These are phyloP conservation scores for Cenchrus americanus DNA, from an alignment of 176 grass and related monocot genomes.

Conservation along the genomic window DNA sequence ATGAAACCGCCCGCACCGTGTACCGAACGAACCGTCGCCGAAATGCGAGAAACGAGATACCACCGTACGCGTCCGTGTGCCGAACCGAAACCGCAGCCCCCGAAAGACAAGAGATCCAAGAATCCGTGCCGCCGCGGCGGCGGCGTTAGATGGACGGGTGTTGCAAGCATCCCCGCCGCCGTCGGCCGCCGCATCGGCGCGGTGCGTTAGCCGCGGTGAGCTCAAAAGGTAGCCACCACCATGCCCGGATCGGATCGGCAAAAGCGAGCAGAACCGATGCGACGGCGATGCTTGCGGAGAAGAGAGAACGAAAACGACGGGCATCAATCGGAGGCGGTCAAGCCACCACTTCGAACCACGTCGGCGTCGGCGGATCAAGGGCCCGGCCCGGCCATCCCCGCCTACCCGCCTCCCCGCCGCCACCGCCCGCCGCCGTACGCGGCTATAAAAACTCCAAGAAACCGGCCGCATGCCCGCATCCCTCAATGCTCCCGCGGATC, in stretches of 20 bases:
- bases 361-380: constrained; percentile 11
- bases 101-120: not conserved
- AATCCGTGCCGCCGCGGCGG: not conserved
- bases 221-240: constrained; percentile 1
- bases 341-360: no score
- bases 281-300: not conserved
- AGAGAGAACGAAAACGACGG: not conserved
- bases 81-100: not conserved
- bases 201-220: not conserved
- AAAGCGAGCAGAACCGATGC: not conserved
- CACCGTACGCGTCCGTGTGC: not conserved
- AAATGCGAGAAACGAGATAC: not conserved
- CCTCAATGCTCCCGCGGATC: not conserved
- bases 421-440: not conserved
- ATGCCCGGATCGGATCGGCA: not conserved
- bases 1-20: not conserved
- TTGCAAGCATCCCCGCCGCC: not conserved
- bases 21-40: not conserved
- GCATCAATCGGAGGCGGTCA: constrained; percentile 19
- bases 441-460: constrained; percentile 44
- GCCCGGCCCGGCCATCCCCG: not conserved
- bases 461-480: not conserved
- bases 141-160: not conserved
- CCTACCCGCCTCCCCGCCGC: not conserved
- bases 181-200: not conserved